Base-by-base conservation (phyloP, 768 basidiomycete genomes). In the Trametes cingulata region DNA sequence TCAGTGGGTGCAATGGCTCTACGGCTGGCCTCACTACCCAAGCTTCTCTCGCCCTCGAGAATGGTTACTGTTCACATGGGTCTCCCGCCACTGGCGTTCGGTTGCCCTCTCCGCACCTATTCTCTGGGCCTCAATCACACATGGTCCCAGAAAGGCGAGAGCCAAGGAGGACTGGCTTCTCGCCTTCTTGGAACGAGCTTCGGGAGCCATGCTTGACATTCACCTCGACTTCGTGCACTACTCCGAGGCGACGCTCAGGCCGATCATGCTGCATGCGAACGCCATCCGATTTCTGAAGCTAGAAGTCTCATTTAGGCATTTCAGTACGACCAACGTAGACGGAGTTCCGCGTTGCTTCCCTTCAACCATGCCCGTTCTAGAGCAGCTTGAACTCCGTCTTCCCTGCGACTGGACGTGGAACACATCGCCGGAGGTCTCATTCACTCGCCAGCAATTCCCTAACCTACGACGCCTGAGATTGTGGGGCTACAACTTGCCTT, bases 11-110 rank as follows among this genome's bases (percentile, higher is more conserved):
- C 17, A 27, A 10, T 22, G 41, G 22, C 33, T 40, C 20, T 33
- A 33, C 10, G 29, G 29, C 10, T 22, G 37, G n/a, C 43, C 22
- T 27, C 36, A 22, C 10, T 24, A 25, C 36, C 5, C 43, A 29
- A 29, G 13, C 7, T 17, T 49, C 10, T 49, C 54, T 6, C 20
- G 42, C 6, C 20, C 42, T 45, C 29, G 29, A 33, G 29, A 33
- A 4, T 52, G 56, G 35, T 20, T 58, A 15, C 24, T 3, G 17
- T 17, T 50, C 36, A 54, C 50, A 10, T 55, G 50, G 13, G 55
- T 64, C 24, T 64, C 59, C 27, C 63, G 60, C 17, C 42, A 53
- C 43, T 64, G 63, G 63, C 50, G 50, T 6, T 35, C 8, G 13
- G 39, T 60, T 14, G 63, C 63, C 2, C 20, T 61, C 1, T 39